Evolutionary conservation across 2,329 filamentous ascomycete species (phyloP).

Genomic region (Onygenales sp.): DNA sequence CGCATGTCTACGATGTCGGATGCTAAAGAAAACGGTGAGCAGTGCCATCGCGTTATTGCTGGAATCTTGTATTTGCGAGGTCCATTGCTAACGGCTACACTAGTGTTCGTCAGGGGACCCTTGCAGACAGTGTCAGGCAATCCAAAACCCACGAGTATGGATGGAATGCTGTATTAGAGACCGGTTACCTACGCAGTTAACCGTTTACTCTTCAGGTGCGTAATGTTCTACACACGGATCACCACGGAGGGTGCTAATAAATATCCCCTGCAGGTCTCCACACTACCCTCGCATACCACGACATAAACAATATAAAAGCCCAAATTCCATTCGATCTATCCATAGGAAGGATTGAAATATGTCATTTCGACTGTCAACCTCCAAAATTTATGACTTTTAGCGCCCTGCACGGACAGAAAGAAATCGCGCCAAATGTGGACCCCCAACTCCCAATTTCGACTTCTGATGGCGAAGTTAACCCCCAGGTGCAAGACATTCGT

Average conservation of each 20-base stretch:
- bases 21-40: constrained; percentile 51
- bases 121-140: constrained; percentile 48
- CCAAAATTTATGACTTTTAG: constrained; percentile 40
- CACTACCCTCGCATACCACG: constrained; percentile 42
- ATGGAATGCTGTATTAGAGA: constrained; percentile 51
- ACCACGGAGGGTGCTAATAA: not conserved
- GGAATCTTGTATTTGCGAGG: not conserved
- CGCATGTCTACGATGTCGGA: constrained; percentile 53
- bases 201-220: constrained; percentile 45
- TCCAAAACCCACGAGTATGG: constrained; percentile 54
- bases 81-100: constrained; percentile 1
- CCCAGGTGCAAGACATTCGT: constrained; percentile 33
- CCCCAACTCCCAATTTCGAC: constrained; percentile 32
- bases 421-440: constrained; percentile 27
- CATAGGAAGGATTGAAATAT: constrained; percentile 45
- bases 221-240: not conserved
- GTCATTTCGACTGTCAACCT: constrained; percentile 44
- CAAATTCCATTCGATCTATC: constrained; percentile 40
- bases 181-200: constrained; percentile 49
- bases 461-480: constrained; percentile 28
- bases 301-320: constrained; percentile 39
- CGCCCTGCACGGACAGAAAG: constrained; percentile 30
- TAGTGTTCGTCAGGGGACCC: constrained; percentile 51
- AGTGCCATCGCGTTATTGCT: not conserved
- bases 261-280: constrained; percentile 31